These are phyloP conservation scores for Daedaleopsis nitida DNA, from an alignment of 768 basidiomycete genomes.

Conservation along the genomic window DNA sequence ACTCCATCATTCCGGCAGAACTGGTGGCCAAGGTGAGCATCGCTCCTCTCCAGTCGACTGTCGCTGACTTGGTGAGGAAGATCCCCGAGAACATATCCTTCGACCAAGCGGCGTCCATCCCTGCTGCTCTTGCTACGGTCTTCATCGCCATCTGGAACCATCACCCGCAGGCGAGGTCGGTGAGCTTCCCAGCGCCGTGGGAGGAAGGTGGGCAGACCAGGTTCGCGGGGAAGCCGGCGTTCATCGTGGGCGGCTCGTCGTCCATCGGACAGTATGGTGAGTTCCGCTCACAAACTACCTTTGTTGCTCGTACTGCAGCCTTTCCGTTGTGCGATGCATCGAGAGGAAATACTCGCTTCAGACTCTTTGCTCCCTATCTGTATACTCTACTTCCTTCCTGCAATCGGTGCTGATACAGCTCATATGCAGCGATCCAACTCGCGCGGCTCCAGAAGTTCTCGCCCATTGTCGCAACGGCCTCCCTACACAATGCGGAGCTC, in stretches of 20 bases:
- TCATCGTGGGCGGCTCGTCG: conserved; percentile 24
- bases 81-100: conserved; percentile 32
- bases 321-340: too few relatives aligned
- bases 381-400: too few relatives aligned
- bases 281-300: neutral
- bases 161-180: neutral
- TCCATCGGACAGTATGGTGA: conserved; percentile 26
- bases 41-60: neutral
- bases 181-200: conserved; percentile 14
- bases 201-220: conserved; percentile 6
- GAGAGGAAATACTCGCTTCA: too few relatives aligned
- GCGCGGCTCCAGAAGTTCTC: conserved; percentile 25
- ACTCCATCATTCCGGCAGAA: conserved; percentile 27
- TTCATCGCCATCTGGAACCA: conserved; percentile 27
- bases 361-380: too few relatives aligned
- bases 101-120: conserved; percentile 34
- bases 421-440: conserved; percentile 23
- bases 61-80: neutral
- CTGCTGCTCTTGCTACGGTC: conserved; percentile 26
- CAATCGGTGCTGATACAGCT: too few relatives aligned
- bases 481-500: conserved; percentile 15
- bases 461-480: conserved; percentile 30
- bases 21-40: conserved; percentile 22
- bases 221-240: conserved; percentile 19
- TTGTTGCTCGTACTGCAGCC: neutral